A percentile compares a stretch with the other conserved stretches of the same genome.
These are phyloP conservation scores for Penicillium malachiteum DNA, from an alignment of 495 filamentous ascomycete genomes.

Conservation along the genomic window DNA sequence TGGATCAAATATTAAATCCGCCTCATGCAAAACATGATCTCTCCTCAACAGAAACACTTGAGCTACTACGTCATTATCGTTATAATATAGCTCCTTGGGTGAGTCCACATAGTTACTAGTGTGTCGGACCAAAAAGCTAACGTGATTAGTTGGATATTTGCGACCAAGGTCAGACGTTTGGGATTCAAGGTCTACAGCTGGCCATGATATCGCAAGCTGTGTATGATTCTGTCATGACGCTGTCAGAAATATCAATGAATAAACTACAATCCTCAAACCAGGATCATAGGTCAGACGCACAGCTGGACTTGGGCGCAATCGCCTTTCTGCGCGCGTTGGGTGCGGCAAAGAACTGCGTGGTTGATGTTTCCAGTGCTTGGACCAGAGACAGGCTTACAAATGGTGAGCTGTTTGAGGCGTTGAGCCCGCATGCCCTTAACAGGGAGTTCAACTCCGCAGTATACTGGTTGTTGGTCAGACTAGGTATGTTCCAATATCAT, in stretches of 20 bases:
- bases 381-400: conserved; percentile 1
- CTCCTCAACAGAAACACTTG: conserved; percentile 20
- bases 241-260: conserved; percentile 27
- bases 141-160: conserved; percentile 31
- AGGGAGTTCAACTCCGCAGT: conserved; percentile 25
- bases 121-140: neutral
- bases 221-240: conserved; percentile 21
- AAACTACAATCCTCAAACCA: conserved; percentile 3
- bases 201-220: conserved; percentile 22
- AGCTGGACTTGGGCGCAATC: conserved; percentile 8
- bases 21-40: neutral
- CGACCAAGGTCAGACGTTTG: conserved; percentile 33
- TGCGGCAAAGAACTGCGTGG: conserved; percentile 12
- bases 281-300: neutral
- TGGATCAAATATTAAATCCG: neutral
- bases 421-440: conserved; percentile 17
- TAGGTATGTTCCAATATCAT: conserved; percentile 22
- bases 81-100: conserved; percentile 40
- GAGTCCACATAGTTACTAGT: neutral
- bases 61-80: conserved; percentile 35
- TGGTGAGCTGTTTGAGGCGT: conserved; percentile 6
- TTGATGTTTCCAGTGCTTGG: conserved; percentile 21
- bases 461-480: conserved; percentile 38
- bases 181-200: conserved; percentile 29
- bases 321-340: conserved; percentile 16